Conservation (phyloP, 345 rosid species). For the Carallia pectinifolia region DNA sequence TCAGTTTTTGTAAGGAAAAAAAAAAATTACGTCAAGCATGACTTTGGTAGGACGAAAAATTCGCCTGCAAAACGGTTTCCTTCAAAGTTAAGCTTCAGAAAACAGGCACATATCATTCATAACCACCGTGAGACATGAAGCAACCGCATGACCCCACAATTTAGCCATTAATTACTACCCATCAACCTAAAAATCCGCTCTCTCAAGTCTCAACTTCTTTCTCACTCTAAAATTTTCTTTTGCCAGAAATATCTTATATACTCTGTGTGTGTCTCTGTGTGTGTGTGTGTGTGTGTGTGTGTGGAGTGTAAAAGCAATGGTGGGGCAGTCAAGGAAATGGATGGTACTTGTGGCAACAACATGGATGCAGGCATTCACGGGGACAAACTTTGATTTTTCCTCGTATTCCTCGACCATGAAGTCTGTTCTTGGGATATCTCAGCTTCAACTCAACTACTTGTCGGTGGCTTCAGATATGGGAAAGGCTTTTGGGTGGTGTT, state of each 20-base stretch:
- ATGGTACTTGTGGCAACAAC: conserved; percentile 55
- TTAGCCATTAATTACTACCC: not conserved
- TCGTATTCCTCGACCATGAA: conserved; percentile 60
- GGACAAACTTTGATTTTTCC: conserved; percentile 83
- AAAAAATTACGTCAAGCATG: no score
- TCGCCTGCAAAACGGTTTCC: no score
- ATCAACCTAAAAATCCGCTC: not conserved
- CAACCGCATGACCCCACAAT: not conserved
- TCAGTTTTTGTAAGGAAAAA: no score
- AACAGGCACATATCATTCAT: not conserved
- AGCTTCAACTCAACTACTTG: conserved; percentile 62
- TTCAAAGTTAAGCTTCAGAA: not conserved
- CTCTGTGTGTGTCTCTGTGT: no score
- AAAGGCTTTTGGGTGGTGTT: conserved; percentile 76
- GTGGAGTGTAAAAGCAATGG: conserved; percentile 28
- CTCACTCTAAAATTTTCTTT: not conserved
- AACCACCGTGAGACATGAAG: not conserved
- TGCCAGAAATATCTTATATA: no score
- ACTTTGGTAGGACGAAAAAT: no score
- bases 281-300: no score
- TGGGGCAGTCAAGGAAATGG: conserved; percentile 66
- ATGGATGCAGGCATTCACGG: conserved; percentile 79
- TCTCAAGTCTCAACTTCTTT: no score
- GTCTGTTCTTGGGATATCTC: conserved; percentile 66
- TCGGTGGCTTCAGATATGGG: conserved; percentile 82